phyloP scores from a whole-genome alignment of 176 grass and related monocot species.

The Microstegium vimineum region DNA sequence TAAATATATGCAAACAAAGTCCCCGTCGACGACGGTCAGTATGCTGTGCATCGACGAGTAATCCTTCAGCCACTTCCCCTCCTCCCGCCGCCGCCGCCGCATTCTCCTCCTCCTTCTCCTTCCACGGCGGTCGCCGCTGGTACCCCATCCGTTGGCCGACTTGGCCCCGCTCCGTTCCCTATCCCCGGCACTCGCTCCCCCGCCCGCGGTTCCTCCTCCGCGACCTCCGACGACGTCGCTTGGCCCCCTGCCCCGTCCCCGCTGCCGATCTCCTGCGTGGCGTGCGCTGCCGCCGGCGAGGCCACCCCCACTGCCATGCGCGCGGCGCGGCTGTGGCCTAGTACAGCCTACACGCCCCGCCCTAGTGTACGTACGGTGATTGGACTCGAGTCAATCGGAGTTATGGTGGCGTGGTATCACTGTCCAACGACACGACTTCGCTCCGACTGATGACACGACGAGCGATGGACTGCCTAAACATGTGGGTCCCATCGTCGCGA shows the following conservation, averaged over 20 bases:
- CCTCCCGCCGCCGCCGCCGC: too few species aligned
- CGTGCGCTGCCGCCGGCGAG: too few species aligned
- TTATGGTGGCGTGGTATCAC: background rate
- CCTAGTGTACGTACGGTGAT: background rate
- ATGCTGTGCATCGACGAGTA: constrained; percentile 45
- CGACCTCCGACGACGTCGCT: background rate
- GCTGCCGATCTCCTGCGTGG: background rate
- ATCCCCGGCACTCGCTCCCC: background rate
- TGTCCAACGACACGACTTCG: background rate
- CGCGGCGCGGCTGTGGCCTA: too few species aligned
- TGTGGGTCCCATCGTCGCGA: too few species aligned
- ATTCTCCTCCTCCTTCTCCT: background rate
- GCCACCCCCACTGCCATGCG: too few species aligned
- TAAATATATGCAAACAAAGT: constrained; percentile 53
- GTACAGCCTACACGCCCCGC: too few species aligned
- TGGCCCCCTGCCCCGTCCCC: background rate
- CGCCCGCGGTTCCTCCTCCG: background rate
- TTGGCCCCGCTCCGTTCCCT: background rate
- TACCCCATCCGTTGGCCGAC: background rate
- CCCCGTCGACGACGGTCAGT: constrained; percentile 45
- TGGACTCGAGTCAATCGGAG: background rate
- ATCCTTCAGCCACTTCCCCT: constrained; percentile 38
- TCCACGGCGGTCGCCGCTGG: background rate
- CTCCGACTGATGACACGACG: too few species aligned
- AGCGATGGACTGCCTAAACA: too few species aligned